These are phyloP conservation scores for Clarkia xantiana DNA, from an alignment of 345 rosid genomes.

Conservation along the genomic window DNA sequence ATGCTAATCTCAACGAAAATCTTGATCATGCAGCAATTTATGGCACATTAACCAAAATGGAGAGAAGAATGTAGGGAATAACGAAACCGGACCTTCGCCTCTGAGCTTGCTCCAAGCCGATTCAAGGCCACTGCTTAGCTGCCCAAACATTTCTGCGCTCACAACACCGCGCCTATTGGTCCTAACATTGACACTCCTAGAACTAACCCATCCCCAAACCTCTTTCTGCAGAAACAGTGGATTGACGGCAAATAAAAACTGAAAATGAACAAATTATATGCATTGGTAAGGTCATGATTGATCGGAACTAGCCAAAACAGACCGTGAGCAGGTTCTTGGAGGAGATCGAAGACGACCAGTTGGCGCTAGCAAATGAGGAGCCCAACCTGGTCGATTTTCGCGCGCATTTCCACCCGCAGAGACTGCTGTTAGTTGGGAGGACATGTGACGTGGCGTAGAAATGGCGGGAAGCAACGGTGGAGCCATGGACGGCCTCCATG, in stretches of 20 bases:
- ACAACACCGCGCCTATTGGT: slow-evolving; percentile 35
- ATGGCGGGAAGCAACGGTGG: slow-evolving; percentile 37
- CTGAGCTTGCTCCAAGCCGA: slow-evolving; percentile 95
- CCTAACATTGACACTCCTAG: slow-evolving; percentile 23
- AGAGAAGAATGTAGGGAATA: neutral
- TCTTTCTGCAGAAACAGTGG: slow-evolving; percentile 28
- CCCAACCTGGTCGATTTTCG: slow-evolving; percentile 14
- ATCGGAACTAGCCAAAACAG: slow-evolving; percentile 8
- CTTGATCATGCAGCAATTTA: neutral
- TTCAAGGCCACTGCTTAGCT: slow-evolving; percentile 82
- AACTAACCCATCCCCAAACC: slow-evolving; percentile 53
- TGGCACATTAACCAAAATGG: too few species aligned
- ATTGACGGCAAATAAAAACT: neutral
- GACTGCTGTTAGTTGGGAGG: slow-evolving; percentile 10
- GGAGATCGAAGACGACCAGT: slow-evolving; percentile 31
- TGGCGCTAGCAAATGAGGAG: slow-evolving; percentile 30
- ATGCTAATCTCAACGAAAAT: neutral
- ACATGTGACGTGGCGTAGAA: slow-evolving; percentile 16
- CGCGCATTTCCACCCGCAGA: slow-evolving; percentile 11
- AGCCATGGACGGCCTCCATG: slow-evolving; percentile 44
- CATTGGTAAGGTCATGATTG: neutral
- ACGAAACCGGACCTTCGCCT: slow-evolving; percentile 61
- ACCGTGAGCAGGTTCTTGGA: slow-evolving; percentile 47
- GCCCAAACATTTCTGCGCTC: slow-evolving; percentile 93
- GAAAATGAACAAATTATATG: neutral